Percentiles rank a stretch among this genome's conserved stretches.
Evolutionary conservation across 2,329 filamentous ascomycete genomes (phyloP).

Genomic region (Colletotrichum camelliae): DNA sequence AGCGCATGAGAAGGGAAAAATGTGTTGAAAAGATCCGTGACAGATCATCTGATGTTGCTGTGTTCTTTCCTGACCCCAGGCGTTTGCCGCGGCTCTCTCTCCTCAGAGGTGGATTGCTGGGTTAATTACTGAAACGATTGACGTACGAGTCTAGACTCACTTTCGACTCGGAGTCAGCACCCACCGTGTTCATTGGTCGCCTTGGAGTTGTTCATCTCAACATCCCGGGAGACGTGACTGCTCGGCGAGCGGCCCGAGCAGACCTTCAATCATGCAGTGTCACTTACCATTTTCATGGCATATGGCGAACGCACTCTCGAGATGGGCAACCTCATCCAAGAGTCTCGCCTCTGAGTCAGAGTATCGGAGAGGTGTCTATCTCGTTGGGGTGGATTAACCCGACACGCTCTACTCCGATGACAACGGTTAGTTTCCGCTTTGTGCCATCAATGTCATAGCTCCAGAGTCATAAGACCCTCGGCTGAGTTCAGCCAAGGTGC

Average conservation of each 20-base stretch:
- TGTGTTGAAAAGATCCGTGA: neutral
- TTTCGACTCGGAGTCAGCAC: neutral
- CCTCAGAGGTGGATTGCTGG: neutral
- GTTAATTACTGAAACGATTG: neutral
- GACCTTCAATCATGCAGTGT: neutral
- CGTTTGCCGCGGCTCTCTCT: neutral
- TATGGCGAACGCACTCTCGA: neutral
- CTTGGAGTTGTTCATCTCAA: neutral
- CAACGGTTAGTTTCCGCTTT: neutral
- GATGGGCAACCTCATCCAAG: neutral
- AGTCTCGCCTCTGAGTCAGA: neutral
- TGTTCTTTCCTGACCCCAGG: neutral
- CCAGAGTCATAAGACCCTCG: neutral
- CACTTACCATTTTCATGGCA: neutral
- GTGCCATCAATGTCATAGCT: neutral
- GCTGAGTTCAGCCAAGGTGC: neutral
- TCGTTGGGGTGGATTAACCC: neutral
- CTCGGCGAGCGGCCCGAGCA: neutral
- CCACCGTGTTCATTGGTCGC: neutral
- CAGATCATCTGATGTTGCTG: conserved; percentile 8
- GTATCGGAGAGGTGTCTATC: neutral
- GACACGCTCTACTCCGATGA: neutral
- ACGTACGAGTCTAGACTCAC: neutral
- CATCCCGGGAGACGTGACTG: neutral
- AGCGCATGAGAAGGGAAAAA: neutral